Evolutionary conservation across 495 filamentous ascomycete species (phyloP), one percentile per base, ranked within the genome.

Genomic region (Lasiosphaeriaceae sp.): DNA sequence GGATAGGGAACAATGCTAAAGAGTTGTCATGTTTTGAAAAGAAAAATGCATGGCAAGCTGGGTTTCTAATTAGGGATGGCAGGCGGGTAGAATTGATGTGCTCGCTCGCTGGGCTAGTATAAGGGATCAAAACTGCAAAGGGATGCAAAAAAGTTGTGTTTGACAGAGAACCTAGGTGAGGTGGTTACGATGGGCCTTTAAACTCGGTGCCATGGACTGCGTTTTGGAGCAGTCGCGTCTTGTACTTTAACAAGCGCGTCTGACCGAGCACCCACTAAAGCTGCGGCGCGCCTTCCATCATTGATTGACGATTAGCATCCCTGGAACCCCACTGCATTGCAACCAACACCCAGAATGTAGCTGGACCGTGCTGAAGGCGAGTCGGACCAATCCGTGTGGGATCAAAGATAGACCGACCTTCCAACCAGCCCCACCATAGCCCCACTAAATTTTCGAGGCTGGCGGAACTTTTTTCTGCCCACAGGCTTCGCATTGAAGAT

Each of bases 331-430:
- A 12, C 45, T 47, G 45, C 9, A 43, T n/a, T n/a, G n/a, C n/a
- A 43, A 43, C 39, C 14, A 43, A 43, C 1, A 12, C n/a, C 4
- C 39, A 17, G 4, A 43, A 8, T 14, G 34, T 37, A 49, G 4
- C 24, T 11, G 21, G 46, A 22, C 14, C 6, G 21, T 48, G n/a
- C n/a, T n/a, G n/a, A n/a, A 21, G 46, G 11, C 9, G n/a, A 21
- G 12, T 22, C 6, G 29, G 3, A 35, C 17, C 26, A 0, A 21
- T 11, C 41, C 16, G 20, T 17, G 19, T 52, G 34, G 64, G 65
- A 67, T 66, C 57, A 68, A 68, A 55, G 55, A 69, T 63, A 24
- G 29, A n/a, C 67, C 62, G 64, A 24, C 5, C 3, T 22, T 41
- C 50, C 57, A 54, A 47, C 41, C 9, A 34, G 54, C 57, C 63